Base-by-base conservation (phyloP, 495 filamentous ascomycete genomes). In the Ascodesmis nigricans region DNA sequence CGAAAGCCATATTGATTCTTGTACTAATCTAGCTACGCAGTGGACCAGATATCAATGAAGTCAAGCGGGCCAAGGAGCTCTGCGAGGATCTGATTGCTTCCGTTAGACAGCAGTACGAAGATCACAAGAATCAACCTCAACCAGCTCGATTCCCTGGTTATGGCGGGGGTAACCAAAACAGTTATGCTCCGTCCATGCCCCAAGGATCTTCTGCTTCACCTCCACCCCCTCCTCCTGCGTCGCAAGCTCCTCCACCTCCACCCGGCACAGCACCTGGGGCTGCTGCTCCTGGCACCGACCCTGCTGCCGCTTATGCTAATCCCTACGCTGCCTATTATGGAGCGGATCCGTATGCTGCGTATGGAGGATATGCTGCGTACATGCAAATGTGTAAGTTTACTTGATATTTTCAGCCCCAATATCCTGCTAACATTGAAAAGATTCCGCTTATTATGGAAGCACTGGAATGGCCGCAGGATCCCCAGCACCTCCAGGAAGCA, bases 331-430 rank as follows among this genome's bases (percentile, higher is more conserved):
- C 79, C 13, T 77, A 82, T 55, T 60, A 60, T 24, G 60, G 66
- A 23, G 56, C 59, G 38, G 87, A 97, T 43, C 84, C 84, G 0
- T 97, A 93, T 52, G 81, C 79, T 3, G 73, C 77, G 18, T 93
- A 90, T 41, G 87, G 87, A 37, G 87, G 87, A 17, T 87, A 87
- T 48, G 56, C 58, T 33, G 63, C 64, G 47, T 64, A 55, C 48
- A 50, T 62, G 80, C 58, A 75, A 62, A 49, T 65, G 72, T 46
- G 78, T 83, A 59, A 46, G 64, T 58, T 25, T 22, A 31, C 15
- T 5, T 6, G 11, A 9, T 9, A 21, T 8, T 20, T 8, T n/a
- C n/a, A n/a, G n/a, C n/a, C n/a, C n/a, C n/a, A n/a, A n/a, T n/a
- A n/a, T n/a, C n/a, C n/a, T n/a, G n/a, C n/a, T n/a, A n/a, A 10